Evolutionary conservation across 2,329 filamentous ascomycete species (phyloP).

Genomic region (Cladosporium phlei): DNA sequence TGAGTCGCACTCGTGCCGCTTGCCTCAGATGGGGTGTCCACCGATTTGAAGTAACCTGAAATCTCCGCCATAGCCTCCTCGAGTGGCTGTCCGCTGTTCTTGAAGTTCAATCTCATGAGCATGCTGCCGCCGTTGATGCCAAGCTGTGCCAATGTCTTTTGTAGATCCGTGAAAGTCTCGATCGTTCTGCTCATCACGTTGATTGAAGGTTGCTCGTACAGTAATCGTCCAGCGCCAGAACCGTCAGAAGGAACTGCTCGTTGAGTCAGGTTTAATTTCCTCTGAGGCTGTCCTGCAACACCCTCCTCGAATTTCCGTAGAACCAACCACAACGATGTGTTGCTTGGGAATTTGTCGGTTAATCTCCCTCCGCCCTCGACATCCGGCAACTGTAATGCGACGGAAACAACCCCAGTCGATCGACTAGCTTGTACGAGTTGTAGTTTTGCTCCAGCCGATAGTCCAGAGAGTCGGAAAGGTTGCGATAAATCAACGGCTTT

Average conservation of each 20-base stretch:
- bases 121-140: slow-evolving; percentile 82
- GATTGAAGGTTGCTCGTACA: slow-evolving; percentile 81
- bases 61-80: slow-evolving; percentile 84
- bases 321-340: slow-evolving; percentile 83
- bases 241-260: slow-evolving; percentile 64
- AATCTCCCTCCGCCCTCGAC: slow-evolving; percentile 68
- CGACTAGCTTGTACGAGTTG: slow-evolving; percentile 85
- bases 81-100: slow-evolving; percentile 68
- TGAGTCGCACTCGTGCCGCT: slow-evolving; percentile 10
- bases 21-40: slow-evolving; percentile 28
- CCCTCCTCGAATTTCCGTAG: slow-evolving; percentile 84
- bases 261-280: slow-evolving; percentile 73
- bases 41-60: slow-evolving; percentile 61
- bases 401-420: slow-evolving; percentile 77
- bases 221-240: slow-evolving; percentile 65
- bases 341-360: slow-evolving; percentile 80
- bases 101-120: slow-evolving; percentile 72
- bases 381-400: slow-evolving; percentile 80
- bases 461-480: slow-evolving; percentile 75
- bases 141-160: slow-evolving; percentile 82
- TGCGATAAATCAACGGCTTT: slow-evolving; percentile 81
- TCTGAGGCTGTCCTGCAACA: slow-evolving; percentile 48
- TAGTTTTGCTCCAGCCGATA: slow-evolving; percentile 80
- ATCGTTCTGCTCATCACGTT: slow-evolving; percentile 79
- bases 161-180: slow-evolving; percentile 71